A percentile compares a stretch with the other conserved stretches of the same genome.
Evolutionary conservation across 2,329 filamentous ascomycete species (phyloP).

Genomic region (Neurospora sp.): DNA sequence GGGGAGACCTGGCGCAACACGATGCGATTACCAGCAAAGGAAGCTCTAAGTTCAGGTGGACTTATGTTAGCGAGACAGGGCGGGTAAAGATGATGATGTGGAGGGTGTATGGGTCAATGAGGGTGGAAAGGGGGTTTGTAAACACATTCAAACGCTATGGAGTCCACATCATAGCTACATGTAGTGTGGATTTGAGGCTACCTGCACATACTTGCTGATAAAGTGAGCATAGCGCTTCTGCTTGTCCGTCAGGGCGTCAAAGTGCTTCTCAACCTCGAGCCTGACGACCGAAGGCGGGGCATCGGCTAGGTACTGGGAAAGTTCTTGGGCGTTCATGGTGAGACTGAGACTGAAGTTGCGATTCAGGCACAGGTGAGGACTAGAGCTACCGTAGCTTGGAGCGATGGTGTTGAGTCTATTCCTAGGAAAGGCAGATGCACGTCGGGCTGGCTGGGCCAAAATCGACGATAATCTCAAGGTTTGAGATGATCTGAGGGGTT

Average conservation of each 20-base stretch:
- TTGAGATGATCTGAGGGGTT: constrained; percentile 13
- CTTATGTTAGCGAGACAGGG: constrained; percentile 1
- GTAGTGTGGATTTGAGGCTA: neutral
- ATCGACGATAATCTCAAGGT: constrained; percentile 6
- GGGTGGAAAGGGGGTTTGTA: neutral
- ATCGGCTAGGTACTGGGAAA: constrained; percentile 79
- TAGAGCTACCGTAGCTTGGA: neutral
- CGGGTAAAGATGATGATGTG: neutral
- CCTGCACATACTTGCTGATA: constrained; percentile 57
- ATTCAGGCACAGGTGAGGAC: neutral
- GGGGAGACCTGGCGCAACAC: constrained; percentile 74
- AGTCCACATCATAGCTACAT: neutral
- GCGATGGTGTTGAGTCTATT: neutral
- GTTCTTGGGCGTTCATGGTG: constrained; percentile 49
- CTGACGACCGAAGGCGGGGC: constrained; percentile 80
- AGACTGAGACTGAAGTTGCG: constrained; percentile 3
- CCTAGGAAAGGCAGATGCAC: constrained; percentile 1
- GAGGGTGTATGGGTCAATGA: neutral
- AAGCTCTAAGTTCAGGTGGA: constrained; percentile 43
- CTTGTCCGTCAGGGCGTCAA: constrained; percentile 62
- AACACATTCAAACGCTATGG: neutral
- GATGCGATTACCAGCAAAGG: constrained; percentile 67
- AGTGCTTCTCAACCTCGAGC: constrained; percentile 87
- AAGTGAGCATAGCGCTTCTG: constrained; percentile 89
- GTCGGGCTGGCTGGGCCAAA: constrained; percentile 3